Percentiles rank a stretch among this genome's conserved stretches.
Conservation (phyloP, 148 eudicot genomes). For the Diospyros lotus region DNA sequence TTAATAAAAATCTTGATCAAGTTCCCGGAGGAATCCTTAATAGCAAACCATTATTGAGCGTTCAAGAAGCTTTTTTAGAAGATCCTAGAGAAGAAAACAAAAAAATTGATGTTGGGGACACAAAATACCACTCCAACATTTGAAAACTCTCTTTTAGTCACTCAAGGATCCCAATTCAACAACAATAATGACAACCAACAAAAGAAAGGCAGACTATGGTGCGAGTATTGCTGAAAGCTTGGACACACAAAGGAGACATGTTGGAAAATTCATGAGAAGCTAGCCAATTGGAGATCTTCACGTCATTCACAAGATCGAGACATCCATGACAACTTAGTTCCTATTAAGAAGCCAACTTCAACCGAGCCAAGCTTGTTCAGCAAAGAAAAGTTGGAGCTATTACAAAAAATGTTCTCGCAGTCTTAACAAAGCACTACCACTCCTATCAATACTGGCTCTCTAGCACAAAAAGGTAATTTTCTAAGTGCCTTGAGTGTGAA, state of each 20-base stretch:
- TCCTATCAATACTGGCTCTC: background rate
- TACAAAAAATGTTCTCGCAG: background rate
- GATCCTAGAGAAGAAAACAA: slow-evolving; percentile 3
- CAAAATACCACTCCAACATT: background rate
- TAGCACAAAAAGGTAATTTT: slow-evolving; percentile 15
- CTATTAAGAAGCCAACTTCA: background rate
- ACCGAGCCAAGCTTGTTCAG: background rate
- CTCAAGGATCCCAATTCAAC: background rate
- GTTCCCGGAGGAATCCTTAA: slow-evolving; percentile 4
- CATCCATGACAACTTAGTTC: too few relatives aligned
- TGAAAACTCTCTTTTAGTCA: background rate
- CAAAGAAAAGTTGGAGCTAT: slow-evolving; percentile 8
- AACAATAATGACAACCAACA: background rate
- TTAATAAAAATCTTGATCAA: slow-evolving; percentile 11
- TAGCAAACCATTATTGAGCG: background rate
- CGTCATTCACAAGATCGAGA: background rate
- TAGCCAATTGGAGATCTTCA: background rate
- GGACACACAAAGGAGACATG: slow-evolving; percentile 13
- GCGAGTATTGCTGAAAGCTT: background rate
- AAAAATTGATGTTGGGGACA: background rate
- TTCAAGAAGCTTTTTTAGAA: slow-evolving; percentile 8
- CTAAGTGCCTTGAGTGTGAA: background rate
- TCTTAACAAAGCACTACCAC: background rate
- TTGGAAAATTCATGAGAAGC: slow-evolving; percentile 14
- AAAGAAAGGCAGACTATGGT: slow-evolving; percentile 11